A percentile compares a stretch with the other conserved stretches of the same genome.
Conservation (phyloP, 441 rosid genomes). For the Lepidium campestre region DNA sequence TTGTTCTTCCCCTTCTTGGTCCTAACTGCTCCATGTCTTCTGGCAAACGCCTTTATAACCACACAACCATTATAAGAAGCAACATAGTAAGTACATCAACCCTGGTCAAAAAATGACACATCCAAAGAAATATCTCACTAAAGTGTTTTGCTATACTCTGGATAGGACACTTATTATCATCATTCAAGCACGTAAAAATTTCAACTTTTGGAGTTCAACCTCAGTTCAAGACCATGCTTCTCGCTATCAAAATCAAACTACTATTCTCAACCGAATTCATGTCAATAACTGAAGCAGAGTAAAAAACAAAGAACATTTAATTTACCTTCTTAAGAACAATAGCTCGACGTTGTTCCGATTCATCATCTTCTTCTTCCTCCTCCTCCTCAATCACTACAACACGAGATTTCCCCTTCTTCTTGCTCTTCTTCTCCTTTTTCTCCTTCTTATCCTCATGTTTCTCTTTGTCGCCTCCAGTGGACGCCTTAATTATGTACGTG, state of each 20-base stretch:
- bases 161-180: not conserved
- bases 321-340: conserved; percentile 57
- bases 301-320: not conserved
- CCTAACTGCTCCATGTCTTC: conserved; percentile 50
- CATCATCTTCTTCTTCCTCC: conserved; percentile 35
- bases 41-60: conserved; percentile 63
- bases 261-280: not conserved
- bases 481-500: conserved; percentile 53
- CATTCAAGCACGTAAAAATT: not conserved
- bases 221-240: not conserved
- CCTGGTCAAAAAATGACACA: not conserved
- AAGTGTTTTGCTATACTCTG: not conserved
- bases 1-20: conserved; percentile 65
- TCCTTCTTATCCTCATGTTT: conserved; percentile 31
- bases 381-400: conserved; percentile 64
- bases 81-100: not conserved
- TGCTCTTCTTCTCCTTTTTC: conserved; percentile 32
- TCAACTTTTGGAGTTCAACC: not conserved
- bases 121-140: not conserved
- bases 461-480: conserved; percentile 33
- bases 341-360: conserved; percentile 42
- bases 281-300: not conserved
- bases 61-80: conserved; percentile 1
- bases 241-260: not conserved
- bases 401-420: conserved; percentile 49